These are phyloP conservation scores for Alternaria arbusti DNA, from an alignment of 2,329 filamentous ascomycete species.

Conservation along the genomic window DNA sequence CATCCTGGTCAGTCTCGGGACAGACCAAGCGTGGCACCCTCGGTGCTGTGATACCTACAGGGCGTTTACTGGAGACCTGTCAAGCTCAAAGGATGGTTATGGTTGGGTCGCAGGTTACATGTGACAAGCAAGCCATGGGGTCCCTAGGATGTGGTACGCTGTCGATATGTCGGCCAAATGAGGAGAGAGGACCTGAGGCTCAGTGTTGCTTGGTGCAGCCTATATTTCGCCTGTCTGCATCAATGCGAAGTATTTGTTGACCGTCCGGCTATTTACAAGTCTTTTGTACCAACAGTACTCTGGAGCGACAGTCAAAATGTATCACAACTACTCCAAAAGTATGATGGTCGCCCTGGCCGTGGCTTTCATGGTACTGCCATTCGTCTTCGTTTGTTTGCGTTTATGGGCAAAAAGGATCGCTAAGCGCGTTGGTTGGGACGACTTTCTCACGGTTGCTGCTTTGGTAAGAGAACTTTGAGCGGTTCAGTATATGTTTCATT, in stretches of 20 bases:
- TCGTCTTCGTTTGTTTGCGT: constrained; percentile 25
- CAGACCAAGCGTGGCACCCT: background rate
- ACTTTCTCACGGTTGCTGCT: constrained; percentile 29
- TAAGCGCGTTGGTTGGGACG: constrained; percentile 29
- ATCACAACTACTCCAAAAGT: constrained; percentile 28
- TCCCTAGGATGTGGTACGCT: background rate
- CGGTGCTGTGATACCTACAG: background rate
- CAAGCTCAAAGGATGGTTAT: background rate
- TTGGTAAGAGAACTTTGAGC: constrained; percentile 19
- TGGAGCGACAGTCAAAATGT: constrained; percentile 15
- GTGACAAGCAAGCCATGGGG: background rate
- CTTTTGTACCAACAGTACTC: background rate
- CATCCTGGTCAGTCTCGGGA: background rate
- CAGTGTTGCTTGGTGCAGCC: background rate
- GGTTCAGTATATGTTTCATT: background rate
- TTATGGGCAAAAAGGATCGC: constrained; percentile 28
- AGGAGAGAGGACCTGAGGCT: background rate
- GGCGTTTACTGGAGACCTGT: background rate
- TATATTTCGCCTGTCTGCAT: background rate
- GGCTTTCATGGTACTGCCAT: constrained; percentile 26
- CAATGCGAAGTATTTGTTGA: background rate
- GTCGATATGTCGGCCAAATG: background rate
- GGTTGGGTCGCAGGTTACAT: background rate
- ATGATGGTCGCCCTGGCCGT: constrained; percentile 27
- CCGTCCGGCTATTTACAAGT: background rate